phyloP scores from a whole-genome alignment of 257 asterid species.

The Oldenlandia corymbosa region DNA sequence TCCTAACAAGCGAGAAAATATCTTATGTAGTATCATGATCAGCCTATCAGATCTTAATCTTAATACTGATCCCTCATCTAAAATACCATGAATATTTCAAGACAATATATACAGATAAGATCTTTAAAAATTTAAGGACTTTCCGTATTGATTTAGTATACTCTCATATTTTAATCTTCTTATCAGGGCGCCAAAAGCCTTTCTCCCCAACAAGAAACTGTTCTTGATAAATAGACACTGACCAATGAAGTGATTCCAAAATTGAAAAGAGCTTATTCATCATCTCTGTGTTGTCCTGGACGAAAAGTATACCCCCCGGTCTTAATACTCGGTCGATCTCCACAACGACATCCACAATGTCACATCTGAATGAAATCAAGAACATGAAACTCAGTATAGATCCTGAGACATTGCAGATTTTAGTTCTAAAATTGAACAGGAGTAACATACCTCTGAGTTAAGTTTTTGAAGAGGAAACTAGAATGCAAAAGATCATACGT shows the following conservation, averaged over 20 bases:
- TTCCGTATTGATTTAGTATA: too few species aligned
- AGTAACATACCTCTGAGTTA: conserved; percentile 57
- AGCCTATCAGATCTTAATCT: too few species aligned
- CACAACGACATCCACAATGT: conserved; percentile 57
- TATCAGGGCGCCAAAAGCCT: conserved; percentile 74
- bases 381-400: background rate
- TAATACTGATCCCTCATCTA: too few species aligned
- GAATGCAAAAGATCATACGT: conserved; percentile 90
- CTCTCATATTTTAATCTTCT: conserved; percentile 16
- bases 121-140: too few species aligned
- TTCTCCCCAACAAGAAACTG: conserved; percentile 84
- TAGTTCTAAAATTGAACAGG: background rate
- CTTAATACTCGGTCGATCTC: conserved; percentile 85
- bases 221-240: conserved; percentile 49
- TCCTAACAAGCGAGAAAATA: too few species aligned
- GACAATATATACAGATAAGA: too few species aligned
- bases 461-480: conserved; percentile 64
- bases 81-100: too few species aligned
- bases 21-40: too few species aligned
- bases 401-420: background rate
- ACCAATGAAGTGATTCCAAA: conserved; percentile 77
- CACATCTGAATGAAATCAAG: conserved; percentile 52
- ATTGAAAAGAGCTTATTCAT: conserved; percentile 45
- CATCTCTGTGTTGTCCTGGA: conserved; percentile 62
- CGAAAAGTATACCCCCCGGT: conserved; percentile 79